Evolutionary conservation across 2,329 filamentous ascomycete genomes (phyloP), one percentile per base, ranked within the genome.

Genomic region (Daldinia sp.): DNA sequence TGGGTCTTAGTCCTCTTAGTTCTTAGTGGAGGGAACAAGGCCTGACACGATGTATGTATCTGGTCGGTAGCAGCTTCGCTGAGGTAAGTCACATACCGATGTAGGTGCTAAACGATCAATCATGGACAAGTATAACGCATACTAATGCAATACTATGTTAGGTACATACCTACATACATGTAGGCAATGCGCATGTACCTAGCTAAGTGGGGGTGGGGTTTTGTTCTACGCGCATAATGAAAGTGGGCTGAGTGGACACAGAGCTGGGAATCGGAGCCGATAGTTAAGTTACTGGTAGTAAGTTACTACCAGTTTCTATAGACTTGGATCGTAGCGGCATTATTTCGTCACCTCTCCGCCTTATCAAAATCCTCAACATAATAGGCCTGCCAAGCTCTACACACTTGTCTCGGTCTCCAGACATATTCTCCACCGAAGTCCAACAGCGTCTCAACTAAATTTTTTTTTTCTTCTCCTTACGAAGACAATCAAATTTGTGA

Each of bases 301-400:
- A 33, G 7, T 33, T 33, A 9, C 7, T 33, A 3, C 23, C 44
- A 63, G 42, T 48, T 60, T 48, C 37, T 51, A 58, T 37, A 50
- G n/a, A 53, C 62, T 57, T 57, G 33, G 53, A 46, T 48, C 30
- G 15, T 41, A 68, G 61, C 57, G 68, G 68, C 51, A 70, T 70
- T 70, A 70, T 70, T 70, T 68, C 62, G 67, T 70, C 65, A 70
- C 51, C 61, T 44, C 18, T 39, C 33, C 39, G 23, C 33, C 57
- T 70, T 65, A 65, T 65, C 59, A 68, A 68, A 64, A 46, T 42
- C 42, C 68, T 60, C 59, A 58, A 44, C 10, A 60, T 23, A 61
- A 56, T 30, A 64, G 61, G 39, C 51, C 50, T 55, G 56, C 56
- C 63, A 63, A 58, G 41, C n/a, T 63, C 56, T 23, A 35, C 33